A percentile compares a stretch with the other conserved stretches of the same genome.
These are phyloP conservation scores for Umbilicaria muhlenbergii DNA, from an alignment of 495 filamentous ascomycete genomes.

Conservation along the genomic window DNA sequence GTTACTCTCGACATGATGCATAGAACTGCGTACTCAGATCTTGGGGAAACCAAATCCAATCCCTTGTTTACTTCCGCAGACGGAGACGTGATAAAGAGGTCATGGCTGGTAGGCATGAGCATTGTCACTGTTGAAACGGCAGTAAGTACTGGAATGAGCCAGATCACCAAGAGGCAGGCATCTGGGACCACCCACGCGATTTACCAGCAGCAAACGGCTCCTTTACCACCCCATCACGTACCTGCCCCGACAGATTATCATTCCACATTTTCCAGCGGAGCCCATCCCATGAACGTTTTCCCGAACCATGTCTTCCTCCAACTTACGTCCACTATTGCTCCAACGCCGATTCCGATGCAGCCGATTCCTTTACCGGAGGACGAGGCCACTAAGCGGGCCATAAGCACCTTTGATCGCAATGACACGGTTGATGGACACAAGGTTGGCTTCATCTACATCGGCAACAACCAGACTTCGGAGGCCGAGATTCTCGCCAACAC, in stretches of 20 bases:
- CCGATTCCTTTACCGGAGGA: slow-evolving; percentile 75
- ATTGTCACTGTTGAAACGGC: slow-evolving; percentile 76
- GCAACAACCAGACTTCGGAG: slow-evolving; percentile 65
- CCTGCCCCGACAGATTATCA: slow-evolving; percentile 32
- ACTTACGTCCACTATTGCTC: slow-evolving; percentile 44
- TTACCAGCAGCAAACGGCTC: slow-evolving; percentile 54
- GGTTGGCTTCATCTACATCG: slow-evolving; percentile 85
- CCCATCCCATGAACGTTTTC: slow-evolving; percentile 35
- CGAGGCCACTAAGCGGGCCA: slow-evolving; percentile 58
- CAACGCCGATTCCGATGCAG: slow-evolving; percentile 48
- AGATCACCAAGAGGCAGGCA: slow-evolving; percentile 69
- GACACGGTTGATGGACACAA: slow-evolving; percentile 91
- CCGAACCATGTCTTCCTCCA: slow-evolving; percentile 80
- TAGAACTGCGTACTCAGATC: slow-evolving; percentile 70
- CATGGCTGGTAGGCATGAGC: slow-evolving; percentile 78
- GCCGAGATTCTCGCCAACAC: slow-evolving; percentile 72
- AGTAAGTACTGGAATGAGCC: slow-evolving; percentile 53
- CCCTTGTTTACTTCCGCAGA: slow-evolving; percentile 42
- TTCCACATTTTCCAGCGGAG: slow-evolving; percentile 22
- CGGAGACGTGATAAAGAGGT: slow-evolving; percentile 59
- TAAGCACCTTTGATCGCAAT: slow-evolving; percentile 69
- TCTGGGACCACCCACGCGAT: slow-evolving; percentile 69
- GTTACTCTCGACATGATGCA: slow-evolving; percentile 96
- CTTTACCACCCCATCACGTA: slow-evolving; percentile 50
- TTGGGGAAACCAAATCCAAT: slow-evolving; percentile 47